Evolutionary conservation across 192 early-diverging fungal genomes (phyloP).

Genomic region (Rhizophagus clarus): DNA sequence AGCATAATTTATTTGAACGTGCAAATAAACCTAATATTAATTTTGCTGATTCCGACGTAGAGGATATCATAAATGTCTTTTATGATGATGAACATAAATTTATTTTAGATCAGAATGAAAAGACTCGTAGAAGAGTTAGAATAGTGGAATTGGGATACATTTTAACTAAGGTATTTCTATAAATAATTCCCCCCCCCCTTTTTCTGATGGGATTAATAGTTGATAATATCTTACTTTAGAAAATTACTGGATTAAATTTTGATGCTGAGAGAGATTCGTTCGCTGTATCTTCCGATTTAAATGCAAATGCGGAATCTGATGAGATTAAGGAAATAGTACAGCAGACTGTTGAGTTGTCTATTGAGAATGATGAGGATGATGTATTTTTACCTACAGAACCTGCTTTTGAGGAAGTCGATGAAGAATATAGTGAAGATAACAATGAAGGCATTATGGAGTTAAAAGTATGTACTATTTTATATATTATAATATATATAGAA

Average conservation of each 20-base stretch:
- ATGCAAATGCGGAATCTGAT: not conserved
- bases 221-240: not conserved
- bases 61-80: not conserved
- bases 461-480: slow-evolving; percentile 9
- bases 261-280: slow-evolving; percentile 4
- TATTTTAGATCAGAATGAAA: slow-evolving; percentile 15
- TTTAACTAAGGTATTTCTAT: slow-evolving; percentile 38
- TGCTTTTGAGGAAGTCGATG: not conserved
- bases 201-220: not conserved
- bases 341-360: not conserved
- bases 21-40: not conserved
- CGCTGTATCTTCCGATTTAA: slow-evolving; percentile 1
- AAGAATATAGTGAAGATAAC: not conserved
- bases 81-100: not conserved
- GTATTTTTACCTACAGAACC: not conserved
- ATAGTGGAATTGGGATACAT: slow-evolving; percentile 39
- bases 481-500: not conserved
- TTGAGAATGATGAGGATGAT: not conserved
- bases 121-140: slow-evolving; percentile 9
- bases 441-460: slow-evolving; percentile 23
- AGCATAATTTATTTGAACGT: slow-evolving; percentile 5
- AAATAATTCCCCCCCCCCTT: not conserved
- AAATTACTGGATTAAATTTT: slow-evolving; percentile 16
- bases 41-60: not conserved
- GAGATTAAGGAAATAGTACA: not conserved